Evolutionary conservation across 345 rosid genomes (phyloP), one percentile per base, ranked within the genome.

Genomic region (Corchorus capsularis): DNA sequence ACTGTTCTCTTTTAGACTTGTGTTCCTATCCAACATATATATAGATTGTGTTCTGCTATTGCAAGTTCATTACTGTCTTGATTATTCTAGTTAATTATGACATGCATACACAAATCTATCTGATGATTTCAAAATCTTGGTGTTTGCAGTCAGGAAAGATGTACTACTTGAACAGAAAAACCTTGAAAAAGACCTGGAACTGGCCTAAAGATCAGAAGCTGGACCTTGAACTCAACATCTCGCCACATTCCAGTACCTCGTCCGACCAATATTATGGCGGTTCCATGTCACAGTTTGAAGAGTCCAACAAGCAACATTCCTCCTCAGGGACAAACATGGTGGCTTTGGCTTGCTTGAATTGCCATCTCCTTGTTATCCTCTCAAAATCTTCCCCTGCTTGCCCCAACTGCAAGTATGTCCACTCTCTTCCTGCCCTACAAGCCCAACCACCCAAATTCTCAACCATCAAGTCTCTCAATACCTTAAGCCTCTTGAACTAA

Each of bases 391-490:
- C 85, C 35, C 90, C 88, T 57, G 78, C 88, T 41, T 87, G 90
- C 73, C 90, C 90, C 1, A 87, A 87, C 35, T 87, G 90, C 90
- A 87, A 87, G 80, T 85, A 73, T 68, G 69, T 87, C 27, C 90
- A 87, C 84, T 81, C 88, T 8, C 82, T 85, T 50, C 78, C 86
- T 15, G 35, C 71, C 45, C 59, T 66, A 2, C 82, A 78, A 71
- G 0, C 74, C 34, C 79, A 80, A 63, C 78, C 57, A 4, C 75
- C 75, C 10, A 77, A 72, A 66, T 34, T 54, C 69, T 63, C 80
- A 3, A 43, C 79, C 62, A 20, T 73, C 11, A 80, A 71, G 56
- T 63, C 81, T 46, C 61, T 63, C 7, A 45, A 53, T 49, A 86
- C 89, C 47, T 70, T 83, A 32, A 84, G 85, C 84, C 87, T 86